These are phyloP conservation scores for Bombardia bombarda DNA, from an alignment of 495 filamentous ascomycete species.

Conservation along the genomic window DNA sequence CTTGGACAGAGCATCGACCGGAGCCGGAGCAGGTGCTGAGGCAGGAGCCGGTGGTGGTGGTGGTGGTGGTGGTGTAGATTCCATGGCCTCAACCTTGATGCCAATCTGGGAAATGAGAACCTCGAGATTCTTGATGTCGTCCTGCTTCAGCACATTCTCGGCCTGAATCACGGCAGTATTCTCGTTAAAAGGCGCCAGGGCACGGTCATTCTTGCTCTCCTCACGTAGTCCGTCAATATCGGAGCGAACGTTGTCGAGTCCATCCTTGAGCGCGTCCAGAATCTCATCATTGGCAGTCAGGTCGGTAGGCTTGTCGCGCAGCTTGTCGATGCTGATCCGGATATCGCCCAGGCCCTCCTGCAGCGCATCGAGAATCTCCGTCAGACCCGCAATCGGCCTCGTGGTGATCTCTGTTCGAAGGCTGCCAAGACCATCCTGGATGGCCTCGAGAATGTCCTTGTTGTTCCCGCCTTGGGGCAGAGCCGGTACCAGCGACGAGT, in stretches of 20 bases:
- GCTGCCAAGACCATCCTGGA: constrained; percentile 61
- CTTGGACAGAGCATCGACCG: constrained; percentile 32
- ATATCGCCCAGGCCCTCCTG: constrained; percentile 74
- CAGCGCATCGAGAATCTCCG: constrained; percentile 72
- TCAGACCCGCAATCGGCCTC: constrained; percentile 48
- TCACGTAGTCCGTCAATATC: constrained; percentile 73
- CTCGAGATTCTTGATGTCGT: constrained; percentile 78
- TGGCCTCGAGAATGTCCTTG: constrained; percentile 56
- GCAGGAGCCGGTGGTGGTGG: too few species aligned
- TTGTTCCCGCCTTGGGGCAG: constrained; percentile 37
- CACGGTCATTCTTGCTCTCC: constrained; percentile 38
- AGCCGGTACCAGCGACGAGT: constrained; percentile 55
- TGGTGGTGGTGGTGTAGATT: constrained; percentile 49
- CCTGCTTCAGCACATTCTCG: constrained; percentile 44
- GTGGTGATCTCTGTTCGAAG: constrained; percentile 57
- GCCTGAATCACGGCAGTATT: constrained; percentile 22
- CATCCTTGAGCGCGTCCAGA: constrained; percentile 73
- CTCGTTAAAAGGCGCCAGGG: constrained; percentile 36
- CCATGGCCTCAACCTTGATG: constrained; percentile 74
- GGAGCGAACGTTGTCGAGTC: constrained; percentile 59
- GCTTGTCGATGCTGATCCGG: constrained; percentile 64
- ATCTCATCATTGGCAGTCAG: constrained; percentile 79
- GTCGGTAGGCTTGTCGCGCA: constrained; percentile 69
- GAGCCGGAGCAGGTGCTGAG: too few species aligned
- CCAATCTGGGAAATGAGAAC: constrained; percentile 71